Conservation (phyloP, 495 filamentous ascomycete species). For the Aspergillus conjunctus region DNA sequence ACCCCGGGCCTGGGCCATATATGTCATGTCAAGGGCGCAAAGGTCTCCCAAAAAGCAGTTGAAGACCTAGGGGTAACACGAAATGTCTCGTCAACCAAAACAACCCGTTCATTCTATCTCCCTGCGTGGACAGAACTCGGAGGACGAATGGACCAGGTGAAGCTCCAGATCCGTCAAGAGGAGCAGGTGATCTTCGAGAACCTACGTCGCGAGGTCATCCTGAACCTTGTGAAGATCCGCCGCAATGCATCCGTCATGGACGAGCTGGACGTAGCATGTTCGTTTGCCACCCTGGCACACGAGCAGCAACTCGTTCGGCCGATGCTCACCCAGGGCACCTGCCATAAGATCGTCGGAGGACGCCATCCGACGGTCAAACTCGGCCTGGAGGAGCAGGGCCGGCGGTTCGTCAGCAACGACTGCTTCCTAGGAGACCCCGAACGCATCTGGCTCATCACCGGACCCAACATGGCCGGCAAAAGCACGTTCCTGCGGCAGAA, state of each 20-base stretch:
- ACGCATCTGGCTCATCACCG: slow-evolving; percentile 85
- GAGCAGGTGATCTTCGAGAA: slow-evolving; percentile 72
- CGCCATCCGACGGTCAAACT: slow-evolving; percentile 88
- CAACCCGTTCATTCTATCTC: slow-evolving; percentile 80
- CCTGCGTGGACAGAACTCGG: slow-evolving; percentile 84
- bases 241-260: slow-evolving; percentile 88
- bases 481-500: slow-evolving; percentile 94
- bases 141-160: slow-evolving; percentile 67
- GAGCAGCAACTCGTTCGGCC: slow-evolving; percentile 77
- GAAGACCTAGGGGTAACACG: slow-evolving; percentile 53
- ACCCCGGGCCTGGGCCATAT: slow-evolving; percentile 82
- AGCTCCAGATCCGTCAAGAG: slow-evolving; percentile 74
- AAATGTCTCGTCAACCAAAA: slow-evolving; percentile 75
- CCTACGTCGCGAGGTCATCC: slow-evolving; percentile 73
- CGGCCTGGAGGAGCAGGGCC: slow-evolving; percentile 75
- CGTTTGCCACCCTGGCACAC: slow-evolving; percentile 74
- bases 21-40: slow-evolving; percentile 81
- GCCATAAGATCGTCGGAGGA: slow-evolving; percentile 74
- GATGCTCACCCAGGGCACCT: slow-evolving; percentile 57
- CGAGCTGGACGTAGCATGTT: slow-evolving; percentile 85
- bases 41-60: slow-evolving; percentile 57
- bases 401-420: slow-evolving; percentile 84
- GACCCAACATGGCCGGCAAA: slow-evolving; percentile 99
- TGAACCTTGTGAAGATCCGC: slow-evolving; percentile 77
- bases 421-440: slow-evolving; percentile 73